These are phyloP conservation scores for Fusarium napiforme DNA, from an alignment of 2,329 filamentous ascomycete species.

Conservation along the genomic window DNA sequence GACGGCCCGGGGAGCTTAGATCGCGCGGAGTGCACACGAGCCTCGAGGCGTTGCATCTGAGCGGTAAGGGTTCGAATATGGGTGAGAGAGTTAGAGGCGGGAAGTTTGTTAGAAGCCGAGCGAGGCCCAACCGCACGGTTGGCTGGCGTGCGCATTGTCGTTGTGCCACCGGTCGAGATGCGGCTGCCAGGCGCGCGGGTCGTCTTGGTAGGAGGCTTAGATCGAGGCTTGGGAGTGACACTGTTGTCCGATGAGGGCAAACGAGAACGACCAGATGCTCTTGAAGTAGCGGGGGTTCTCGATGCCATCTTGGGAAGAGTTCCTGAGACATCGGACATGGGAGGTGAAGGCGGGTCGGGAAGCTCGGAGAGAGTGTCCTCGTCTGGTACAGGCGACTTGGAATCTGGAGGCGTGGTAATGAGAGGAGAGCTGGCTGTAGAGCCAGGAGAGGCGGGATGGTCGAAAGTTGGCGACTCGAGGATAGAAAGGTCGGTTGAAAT, in stretches of 20 bases:
- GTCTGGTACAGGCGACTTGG: slow-evolving; percentile 69
- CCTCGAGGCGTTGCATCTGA: slow-evolving; percentile 96
- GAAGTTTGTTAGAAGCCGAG: slow-evolving; percentile 61
- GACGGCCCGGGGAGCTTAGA: slow-evolving; percentile 93
- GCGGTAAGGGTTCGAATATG: slow-evolving; percentile 95
- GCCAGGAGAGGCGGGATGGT: slow-evolving; percentile 76
- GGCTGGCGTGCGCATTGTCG: slow-evolving; percentile 59
- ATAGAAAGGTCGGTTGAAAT: slow-evolving; percentile 72
- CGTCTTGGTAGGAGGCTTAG: slow-evolving; percentile 54
- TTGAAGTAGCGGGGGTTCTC: slow-evolving; percentile 47
- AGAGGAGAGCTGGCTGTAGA: slow-evolving; percentile 94
- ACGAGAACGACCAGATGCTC: slow-evolving; percentile 53
- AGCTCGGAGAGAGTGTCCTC: slow-evolving; percentile 69
- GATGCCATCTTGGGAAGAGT: slow-evolving; percentile 63
- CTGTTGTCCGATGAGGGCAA: slow-evolving; percentile 66
- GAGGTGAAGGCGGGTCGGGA: slow-evolving; percentile 90
- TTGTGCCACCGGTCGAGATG: slow-evolving; percentile 59
- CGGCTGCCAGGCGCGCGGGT: slow-evolving; percentile 54
- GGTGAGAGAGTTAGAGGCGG: slow-evolving; percentile 77
- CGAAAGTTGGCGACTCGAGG: slow-evolving; percentile 77
- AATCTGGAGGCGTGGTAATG: slow-evolving; percentile 83
- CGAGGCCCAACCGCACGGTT: slow-evolving; percentile 66
- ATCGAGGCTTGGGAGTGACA: slow-evolving; percentile 67
- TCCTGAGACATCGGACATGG: slow-evolving; percentile 86
- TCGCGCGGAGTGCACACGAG: slow-evolving; percentile 88